Percentiles rank a stretch among this genome's conserved stretches.
phyloP scores from a whole-genome alignment of 345 rosid species.

The Arabidopsis suecica region DNA sequence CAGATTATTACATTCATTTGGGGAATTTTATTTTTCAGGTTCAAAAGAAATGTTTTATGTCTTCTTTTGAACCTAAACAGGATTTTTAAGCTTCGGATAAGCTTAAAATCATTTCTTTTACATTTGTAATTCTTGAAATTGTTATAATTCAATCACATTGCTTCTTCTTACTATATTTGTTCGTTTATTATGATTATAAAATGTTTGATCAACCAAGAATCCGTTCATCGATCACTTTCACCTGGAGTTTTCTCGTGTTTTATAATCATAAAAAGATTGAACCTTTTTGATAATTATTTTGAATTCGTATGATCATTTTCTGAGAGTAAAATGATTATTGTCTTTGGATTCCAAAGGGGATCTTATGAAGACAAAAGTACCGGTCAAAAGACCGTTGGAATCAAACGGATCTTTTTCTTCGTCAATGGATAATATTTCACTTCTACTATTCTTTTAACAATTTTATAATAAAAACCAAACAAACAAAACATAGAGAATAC shows the following conservation, averaged over 20 bases:
- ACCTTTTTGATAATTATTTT: neutral
- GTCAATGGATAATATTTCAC: slow-evolving; percentile 20
- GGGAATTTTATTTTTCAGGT: slow-evolving; percentile 34
- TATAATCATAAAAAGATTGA: neutral
- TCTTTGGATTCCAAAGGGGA: slow-evolving; percentile 51
- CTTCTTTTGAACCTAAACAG: slow-evolving; percentile 43
- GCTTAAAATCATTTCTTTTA: slow-evolving; percentile 31
- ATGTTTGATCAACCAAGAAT: neutral
- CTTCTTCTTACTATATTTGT: slow-evolving; percentile 15
- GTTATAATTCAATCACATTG: slow-evolving; percentile 34
- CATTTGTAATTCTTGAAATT: slow-evolving; percentile 41
- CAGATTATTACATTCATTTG: slow-evolving; percentile 38
- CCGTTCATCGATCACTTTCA: slow-evolving; percentile 17
- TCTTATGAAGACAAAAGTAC: slow-evolving; percentile 46
- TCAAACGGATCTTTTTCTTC: slow-evolving; percentile 31
- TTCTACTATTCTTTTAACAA: neutral
- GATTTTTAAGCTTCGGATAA: slow-evolving; percentile 46
- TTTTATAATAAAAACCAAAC: neutral
- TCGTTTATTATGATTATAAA: slow-evolving; percentile 13
- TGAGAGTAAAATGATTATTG: slow-evolving; percentile 36
- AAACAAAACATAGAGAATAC: neutral
- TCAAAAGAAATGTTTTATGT: slow-evolving; percentile 48
- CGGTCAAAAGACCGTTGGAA: slow-evolving; percentile 47
- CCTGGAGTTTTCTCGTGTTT: neutral
- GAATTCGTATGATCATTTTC: slow-evolving; percentile 31